phyloP scores from a whole-genome alignment of 1,284 basidiomycete species.

The Moniliella sp. region DNA sequence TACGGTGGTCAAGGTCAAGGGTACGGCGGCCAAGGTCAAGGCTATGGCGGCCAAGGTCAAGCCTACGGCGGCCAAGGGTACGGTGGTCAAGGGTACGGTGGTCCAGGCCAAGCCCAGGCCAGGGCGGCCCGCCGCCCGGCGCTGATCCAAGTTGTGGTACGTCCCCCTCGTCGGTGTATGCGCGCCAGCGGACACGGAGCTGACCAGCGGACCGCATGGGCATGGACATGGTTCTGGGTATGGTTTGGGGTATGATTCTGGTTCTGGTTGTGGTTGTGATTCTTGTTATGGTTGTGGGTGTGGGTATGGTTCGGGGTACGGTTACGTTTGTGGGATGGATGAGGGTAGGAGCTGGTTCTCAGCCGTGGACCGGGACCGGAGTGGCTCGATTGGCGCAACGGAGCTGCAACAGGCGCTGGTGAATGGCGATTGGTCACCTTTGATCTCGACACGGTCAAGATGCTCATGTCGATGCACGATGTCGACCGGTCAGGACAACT shows the following conservation, averaged over 20 bases:
- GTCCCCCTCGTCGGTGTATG: constrained; percentile 1
- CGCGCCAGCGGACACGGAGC: constrained; percentile 11
- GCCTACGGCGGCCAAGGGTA: constrained; percentile 7
- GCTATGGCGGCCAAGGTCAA: constrained; percentile 6
- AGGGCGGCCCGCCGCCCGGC: constrained; percentile 7
- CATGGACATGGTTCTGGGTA: too few species aligned
- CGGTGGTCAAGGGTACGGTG: constrained; percentile 1
- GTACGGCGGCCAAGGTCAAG: constrained; percentile 3
- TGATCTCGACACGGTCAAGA: constrained; percentile 18
- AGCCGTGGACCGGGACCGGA: constrained; percentile 16
- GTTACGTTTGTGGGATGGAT: constrained; percentile 15
- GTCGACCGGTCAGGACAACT: constrained; percentile 17
- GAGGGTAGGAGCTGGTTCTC: constrained; percentile 25
- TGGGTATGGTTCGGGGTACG: too few species aligned
- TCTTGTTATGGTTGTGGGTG: too few species aligned
- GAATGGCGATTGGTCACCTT: constrained; percentile 22
- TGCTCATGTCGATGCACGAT: constrained; percentile 25
- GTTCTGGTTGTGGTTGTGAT: too few species aligned
- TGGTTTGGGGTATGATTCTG: too few species aligned
- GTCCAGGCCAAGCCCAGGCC: constrained; percentile 3
- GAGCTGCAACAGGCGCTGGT: constrained; percentile 21
- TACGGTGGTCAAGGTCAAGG: too few species aligned
- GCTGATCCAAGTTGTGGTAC: constrained; percentile 1
- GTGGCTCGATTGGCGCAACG: constrained; percentile 14
- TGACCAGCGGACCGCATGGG: too few species aligned